Conservation (phyloP, 2,329 filamentous ascomycete species). For the Aspergillus pseudoviridinutans region DNA sequence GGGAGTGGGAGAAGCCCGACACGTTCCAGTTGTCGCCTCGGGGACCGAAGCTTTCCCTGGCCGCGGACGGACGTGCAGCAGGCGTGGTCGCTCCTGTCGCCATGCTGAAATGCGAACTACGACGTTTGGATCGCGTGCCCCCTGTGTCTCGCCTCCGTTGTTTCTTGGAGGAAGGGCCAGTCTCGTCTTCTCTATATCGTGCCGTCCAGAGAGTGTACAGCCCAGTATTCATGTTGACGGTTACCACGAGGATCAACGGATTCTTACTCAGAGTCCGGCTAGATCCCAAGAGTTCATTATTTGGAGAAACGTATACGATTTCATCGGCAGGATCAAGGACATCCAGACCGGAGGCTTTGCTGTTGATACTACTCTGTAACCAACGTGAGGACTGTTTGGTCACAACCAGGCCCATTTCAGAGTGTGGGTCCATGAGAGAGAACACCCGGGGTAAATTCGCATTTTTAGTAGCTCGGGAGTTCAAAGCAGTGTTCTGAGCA, state of each 20-base stretch:
- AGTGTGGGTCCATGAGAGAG: constrained; percentile 77
- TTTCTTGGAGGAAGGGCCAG: constrained; percentile 40
- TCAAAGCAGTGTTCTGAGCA: constrained; percentile 53
- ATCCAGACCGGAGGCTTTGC: constrained; percentile 38
- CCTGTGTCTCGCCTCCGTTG: constrained; percentile 49
- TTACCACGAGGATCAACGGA: constrained; percentile 70
- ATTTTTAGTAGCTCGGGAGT: constrained; percentile 54
- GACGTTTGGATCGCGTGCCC: constrained; percentile 64
- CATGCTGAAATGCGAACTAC: constrained; percentile 61
- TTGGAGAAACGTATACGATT: constrained; percentile 74
- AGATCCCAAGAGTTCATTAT: constrained; percentile 44
- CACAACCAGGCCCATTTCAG: constrained; percentile 80
- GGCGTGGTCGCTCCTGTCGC: constrained; percentile 74
- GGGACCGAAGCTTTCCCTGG: constrained; percentile 73
- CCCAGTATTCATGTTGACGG: constrained; percentile 70
- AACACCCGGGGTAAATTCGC: constrained; percentile 62
- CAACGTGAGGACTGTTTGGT: constrained; percentile 42
- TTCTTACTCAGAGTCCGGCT: constrained; percentile 37
- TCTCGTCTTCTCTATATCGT: constrained; percentile 68
- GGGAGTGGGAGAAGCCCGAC: constrained; percentile 37
- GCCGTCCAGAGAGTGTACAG: constrained; percentile 83
- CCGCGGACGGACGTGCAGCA: constrained; percentile 57
- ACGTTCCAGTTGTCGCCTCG: constrained; percentile 42
- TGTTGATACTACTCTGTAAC: constrained; percentile 23
- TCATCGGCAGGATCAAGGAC: constrained; percentile 75